Evolutionary conservation across 129 eudicot species (phyloP), one percentile per base, ranked within the genome.

Genomic region (Flaveria brownii): DNA sequence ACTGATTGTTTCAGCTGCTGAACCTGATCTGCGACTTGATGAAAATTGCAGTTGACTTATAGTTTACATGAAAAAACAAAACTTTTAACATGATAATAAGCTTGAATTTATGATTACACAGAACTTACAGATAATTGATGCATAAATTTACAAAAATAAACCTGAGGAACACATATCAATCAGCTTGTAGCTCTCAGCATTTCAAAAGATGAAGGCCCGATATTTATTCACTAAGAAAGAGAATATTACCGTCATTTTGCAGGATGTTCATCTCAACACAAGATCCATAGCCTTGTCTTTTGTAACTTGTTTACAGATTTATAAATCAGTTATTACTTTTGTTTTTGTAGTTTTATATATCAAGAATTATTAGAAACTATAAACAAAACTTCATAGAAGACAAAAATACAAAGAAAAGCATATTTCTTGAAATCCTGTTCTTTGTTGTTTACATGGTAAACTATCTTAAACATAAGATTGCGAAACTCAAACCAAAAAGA

Each of bases 271-370:
- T 36, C 41, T 10, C 68, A 55, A 23, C 26, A 12, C 39, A 54
- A 72, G 73, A 79, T 79, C 72, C 83, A 4, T 50, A 66, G 47
- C 14, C 42, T 72, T 77, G 81, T 77, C 81, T 36, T 36, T 36
- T 36, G 41, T 36, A 36, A 36, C 41, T 54, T 68, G 33, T 23
- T 10, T 23, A 59, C 2, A 20, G 10, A 20, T 57, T 22, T 20
- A 57, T 9, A 57, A 57, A 20, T 20, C 26, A 0, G 10, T 56
- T 56, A 11, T 0, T 9, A 11, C 62, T 56, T 7, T 56, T 56
- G 63, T 11, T 56, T 55, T 6, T 56, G 1, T 9, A 18, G 62
- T 56, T 56, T 56, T 56, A 9, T 56, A 20, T 18, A 3, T 20
- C 18, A 56, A 20, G 62, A 55, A 1, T 6, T 55, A 2, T 57